phyloP scores from a whole-genome alignment of 805 yeast species.

The Candida wancherniae region DNA sequence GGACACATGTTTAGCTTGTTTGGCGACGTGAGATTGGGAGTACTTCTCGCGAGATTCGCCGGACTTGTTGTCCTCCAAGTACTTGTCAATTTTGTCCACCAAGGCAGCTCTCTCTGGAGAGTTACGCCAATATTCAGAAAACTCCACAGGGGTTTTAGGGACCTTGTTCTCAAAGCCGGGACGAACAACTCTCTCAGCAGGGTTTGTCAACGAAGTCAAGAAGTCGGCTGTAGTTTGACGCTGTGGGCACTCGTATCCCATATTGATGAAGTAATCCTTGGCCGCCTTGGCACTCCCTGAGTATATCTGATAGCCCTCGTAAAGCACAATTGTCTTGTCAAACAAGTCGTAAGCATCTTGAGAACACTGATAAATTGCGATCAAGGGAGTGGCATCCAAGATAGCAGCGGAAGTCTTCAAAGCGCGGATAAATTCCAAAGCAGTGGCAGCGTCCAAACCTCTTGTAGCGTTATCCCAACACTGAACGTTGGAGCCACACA shows the following conservation, averaged over 20 bases:
- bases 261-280: slow-evolving; percentile 46
- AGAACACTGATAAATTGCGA: slow-evolving; percentile 65
- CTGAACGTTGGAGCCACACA: slow-evolving; percentile 41
- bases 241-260: slow-evolving; percentile 59
- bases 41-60: slow-evolving; percentile 6
- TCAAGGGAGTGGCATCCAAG: slow-evolving; percentile 48
- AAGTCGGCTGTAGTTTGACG: slow-evolving; percentile 67
- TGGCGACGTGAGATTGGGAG: slow-evolving; percentile 23
- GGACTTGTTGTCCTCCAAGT: slow-evolving; percentile 22
- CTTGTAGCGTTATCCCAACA: slow-evolving; percentile 69
- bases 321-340: slow-evolving; percentile 57
- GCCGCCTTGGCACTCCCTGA: slow-evolving; percentile 53
- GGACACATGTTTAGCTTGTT: slow-evolving; percentile 35
- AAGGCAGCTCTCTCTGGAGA: slow-evolving; percentile 47
- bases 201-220: slow-evolving; percentile 62
- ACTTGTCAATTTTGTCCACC: slow-evolving; percentile 37
- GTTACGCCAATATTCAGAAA: slow-evolving; percentile 51
- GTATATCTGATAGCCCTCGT: slow-evolving; percentile 56
- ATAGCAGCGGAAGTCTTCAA: slow-evolving; percentile 51
- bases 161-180: slow-evolving; percentile 47
- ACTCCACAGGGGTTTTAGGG: slow-evolving; percentile 53
- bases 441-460: slow-evolving; percentile 67
- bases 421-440: slow-evolving; percentile 57
- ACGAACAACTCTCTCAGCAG: slow-evolving; percentile 49
- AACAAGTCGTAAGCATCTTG: slow-evolving; percentile 56